Base-by-base conservation (phyloP, 495 filamentous ascomycete genomes). In the Lepidopterella palustris region DNA sequence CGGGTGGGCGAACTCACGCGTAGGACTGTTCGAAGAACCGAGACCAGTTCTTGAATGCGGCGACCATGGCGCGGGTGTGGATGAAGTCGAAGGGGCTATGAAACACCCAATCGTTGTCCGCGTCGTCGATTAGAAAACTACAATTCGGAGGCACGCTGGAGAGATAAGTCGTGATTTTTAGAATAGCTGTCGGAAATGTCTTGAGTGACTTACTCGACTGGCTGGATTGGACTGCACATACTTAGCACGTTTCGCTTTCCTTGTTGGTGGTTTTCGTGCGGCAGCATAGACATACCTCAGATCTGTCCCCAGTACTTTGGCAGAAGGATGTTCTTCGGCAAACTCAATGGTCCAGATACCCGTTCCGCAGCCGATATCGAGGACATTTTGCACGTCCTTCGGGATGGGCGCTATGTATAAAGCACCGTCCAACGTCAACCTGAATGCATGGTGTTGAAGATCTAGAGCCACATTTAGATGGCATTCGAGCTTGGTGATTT, bases 391-490 rank as follows among this genome's bases (percentile, higher is more conserved):
- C 0, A 74, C 68, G 11, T 69, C 67, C 21, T 72, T 63, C 5
- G 67, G 55, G 29, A 80, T 69, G 3, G 78, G 77, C 4, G 73
- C 72, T 15, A 76, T 57, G 24, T 71, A 72, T 8, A 80, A 65
- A 52, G 72, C 73, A 1, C 73, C 74, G 20, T 74, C 73, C 6
- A 79, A 69, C 8, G 76, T 70, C 58, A 74, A 57, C 23, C 61
- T 71, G 49, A 74, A 78, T 6, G 78, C 59, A 48, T 74, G 71
- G 57, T 82, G 79, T 66, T 82, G 78, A 15, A 80, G 65, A 55
- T 82, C 79, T 78, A 40, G 25, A 15, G 23, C 5, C 13, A 45
- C 5, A 11, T 15, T 5, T 15, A 42, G 18, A 20, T 25, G 21
- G 4, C 23, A 24, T 39, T 35, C 39, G 50, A 49, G 40, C 1